Conservation (phyloP, 2,329 filamentous ascomycete genomes). For the Aspergillus thermomutatus region DNA sequence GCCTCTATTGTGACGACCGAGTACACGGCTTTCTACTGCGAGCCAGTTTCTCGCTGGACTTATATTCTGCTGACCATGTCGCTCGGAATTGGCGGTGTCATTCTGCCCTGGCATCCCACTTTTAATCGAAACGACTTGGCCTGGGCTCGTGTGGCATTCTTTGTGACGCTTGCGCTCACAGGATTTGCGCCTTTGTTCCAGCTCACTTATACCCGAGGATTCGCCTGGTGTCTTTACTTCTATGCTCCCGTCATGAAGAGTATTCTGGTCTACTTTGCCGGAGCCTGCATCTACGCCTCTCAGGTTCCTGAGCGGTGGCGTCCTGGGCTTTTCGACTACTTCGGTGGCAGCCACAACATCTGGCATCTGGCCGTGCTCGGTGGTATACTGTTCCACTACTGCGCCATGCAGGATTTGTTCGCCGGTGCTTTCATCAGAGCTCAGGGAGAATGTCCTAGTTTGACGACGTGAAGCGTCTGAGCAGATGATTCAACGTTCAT, state of each 20-base stretch:
- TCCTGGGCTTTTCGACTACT: conserved; percentile 91
- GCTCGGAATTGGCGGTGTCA: conserved; percentile 80
- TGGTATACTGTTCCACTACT: conserved; percentile 96
- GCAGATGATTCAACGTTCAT: neutral
- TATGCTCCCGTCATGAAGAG: conserved; percentile 86
- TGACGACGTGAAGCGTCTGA: conserved; percentile 19
- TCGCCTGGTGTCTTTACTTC: conserved; percentile 80
- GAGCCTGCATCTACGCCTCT: conserved; percentile 83
- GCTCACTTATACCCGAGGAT: conserved; percentile 71
- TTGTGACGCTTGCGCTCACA: conserved; percentile 78
- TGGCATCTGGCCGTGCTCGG: conserved; percentile 95
- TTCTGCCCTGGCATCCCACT: conserved; percentile 90
- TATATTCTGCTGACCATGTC: conserved; percentile 81
- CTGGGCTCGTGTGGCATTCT: conserved; percentile 89
- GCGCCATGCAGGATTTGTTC: conserved; percentile 95
- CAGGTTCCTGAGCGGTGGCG: conserved; percentile 91
- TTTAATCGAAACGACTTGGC: conserved; percentile 94
- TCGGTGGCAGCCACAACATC: conserved; percentile 92
- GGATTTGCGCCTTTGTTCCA: conserved; percentile 88
- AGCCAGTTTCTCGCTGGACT: conserved; percentile 77
- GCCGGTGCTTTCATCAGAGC: conserved; percentile 69
- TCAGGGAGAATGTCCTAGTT: conserved; percentile 43
- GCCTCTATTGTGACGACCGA: conserved; percentile 97
- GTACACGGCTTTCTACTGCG: conserved; percentile 98
- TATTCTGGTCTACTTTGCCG: conserved; percentile 77